Base-by-base conservation (phyloP, 1,284 basidiomycete species). In the Sporisorium iseilematis-ciliati region DNA sequence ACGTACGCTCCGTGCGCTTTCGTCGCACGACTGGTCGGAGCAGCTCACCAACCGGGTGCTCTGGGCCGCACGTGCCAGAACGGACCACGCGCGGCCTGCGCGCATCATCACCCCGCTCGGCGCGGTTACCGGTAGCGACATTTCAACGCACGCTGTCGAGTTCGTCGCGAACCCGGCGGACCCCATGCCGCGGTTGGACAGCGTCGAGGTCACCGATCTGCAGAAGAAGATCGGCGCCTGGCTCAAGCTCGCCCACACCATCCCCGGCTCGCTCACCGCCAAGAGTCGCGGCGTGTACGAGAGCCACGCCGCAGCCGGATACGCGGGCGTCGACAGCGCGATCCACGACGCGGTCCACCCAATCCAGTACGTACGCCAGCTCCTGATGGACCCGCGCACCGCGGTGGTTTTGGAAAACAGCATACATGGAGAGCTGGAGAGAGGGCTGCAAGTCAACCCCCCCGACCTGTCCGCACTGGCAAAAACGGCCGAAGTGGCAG, bases 291-390 rank as follows among this genome's bases (percentile, higher is more conserved):
- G 29, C 2, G 35, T 73, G 3, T 67, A 41, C 18, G 20, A 38
- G 1, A 33, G 7, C 2, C 63, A 66, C 23, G 18, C 2, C 10
- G 2, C 2, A 0, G 12, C 6, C 16, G 46, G 31, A 5, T 66
- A 56, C 23, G 10, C 11, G 0, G 14, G 23, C 2, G 10, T 62
- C 7, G 35, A 41, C 1, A 16, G 20, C 8, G 26, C 7, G 0
- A 20, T 53, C 6, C 65, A 60, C 16, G 38, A 55, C 20, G 38
- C 43, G 2, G 35, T 73, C 6, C 70, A 73, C 41, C 70, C 70
- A 0, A 54, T 73, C 12, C 64, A 73, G 18, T 73, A 73, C 41
- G 1, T 57, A 14, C 21, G 21, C 14, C 40, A 60, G 14, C 49
- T 73, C 48, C 4, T 73, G 20, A 40, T 40, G 2, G 57, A 67